These are phyloP conservation scores for Flaveria brownii DNA, from an alignment of 129 eudicot species.

Conservation along the genomic window DNA sequence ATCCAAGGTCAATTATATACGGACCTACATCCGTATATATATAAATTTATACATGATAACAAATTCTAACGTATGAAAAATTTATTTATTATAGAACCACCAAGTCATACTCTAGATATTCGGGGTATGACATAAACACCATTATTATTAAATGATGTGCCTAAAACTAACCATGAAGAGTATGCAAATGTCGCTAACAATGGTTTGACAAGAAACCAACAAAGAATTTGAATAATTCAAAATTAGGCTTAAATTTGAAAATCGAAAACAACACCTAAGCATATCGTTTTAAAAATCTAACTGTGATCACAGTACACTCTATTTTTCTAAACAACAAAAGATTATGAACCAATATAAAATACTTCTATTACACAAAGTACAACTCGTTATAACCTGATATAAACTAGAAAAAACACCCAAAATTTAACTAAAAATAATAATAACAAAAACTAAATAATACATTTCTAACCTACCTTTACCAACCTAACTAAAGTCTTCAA, in stretches of 20 bases:
- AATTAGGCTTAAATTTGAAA: conserved; percentile 20
- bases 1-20: too few species aligned
- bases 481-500: conserved; percentile 38
- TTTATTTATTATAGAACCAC: background rate
- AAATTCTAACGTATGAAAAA: background rate
- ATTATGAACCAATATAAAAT: background rate
- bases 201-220: conserved; percentile 27
- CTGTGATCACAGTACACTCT: conserved; percentile 6
- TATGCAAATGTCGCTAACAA: conserved; percentile 30
- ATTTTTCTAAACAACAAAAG: conserved; percentile 1
- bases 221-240: conserved; percentile 33
- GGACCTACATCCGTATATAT: background rate
- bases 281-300: conserved; percentile 13
- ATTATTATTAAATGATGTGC: background rate
- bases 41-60: background rate
- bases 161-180: conserved; percentile 35
- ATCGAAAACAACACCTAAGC: conserved; percentile 33
- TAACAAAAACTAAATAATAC: conserved; percentile 34
- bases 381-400: conserved; percentile 22
- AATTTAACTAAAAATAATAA: conserved; percentile 12
- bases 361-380: conserved; percentile 23
- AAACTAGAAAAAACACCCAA: conserved; percentile 1
- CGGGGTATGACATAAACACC: background rate
- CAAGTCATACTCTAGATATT: background rate
- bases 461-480: conserved; percentile 49